Conservation (phyloP, 1,284 basidiomycete genomes). For the Ustilago vetiveriae region DNA sequence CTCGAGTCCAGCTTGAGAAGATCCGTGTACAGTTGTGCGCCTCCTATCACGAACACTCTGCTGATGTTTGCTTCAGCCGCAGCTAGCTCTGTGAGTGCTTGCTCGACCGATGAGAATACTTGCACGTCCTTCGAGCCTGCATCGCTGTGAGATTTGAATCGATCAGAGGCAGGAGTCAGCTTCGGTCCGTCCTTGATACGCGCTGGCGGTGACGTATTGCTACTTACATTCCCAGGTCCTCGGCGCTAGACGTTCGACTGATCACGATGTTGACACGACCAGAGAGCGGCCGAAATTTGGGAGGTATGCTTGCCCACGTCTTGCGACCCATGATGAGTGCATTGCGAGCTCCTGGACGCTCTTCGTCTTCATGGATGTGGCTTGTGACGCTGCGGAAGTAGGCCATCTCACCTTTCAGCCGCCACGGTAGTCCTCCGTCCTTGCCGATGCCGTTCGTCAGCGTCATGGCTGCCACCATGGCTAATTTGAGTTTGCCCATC, state of each 20-base stretch:
- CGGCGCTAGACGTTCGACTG: slow-evolving; percentile 73
- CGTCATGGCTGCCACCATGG: slow-evolving; percentile 92
- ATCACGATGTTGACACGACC: slow-evolving; percentile 84
- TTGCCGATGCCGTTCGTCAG: slow-evolving; percentile 86
- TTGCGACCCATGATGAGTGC: slow-evolving; percentile 94
- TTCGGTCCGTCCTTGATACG: not conserved
- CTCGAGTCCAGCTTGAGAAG: slow-evolving; percentile 38
- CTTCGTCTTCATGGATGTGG: slow-evolving; percentile 66
- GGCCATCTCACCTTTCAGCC: slow-evolving; percentile 86
- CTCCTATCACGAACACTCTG: slow-evolving; percentile 84
- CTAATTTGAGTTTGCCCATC: slow-evolving; percentile 70
- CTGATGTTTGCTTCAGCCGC: slow-evolving; percentile 20
- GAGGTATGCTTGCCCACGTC: slow-evolving; percentile 98
- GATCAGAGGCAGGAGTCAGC: slow-evolving; percentile 18
- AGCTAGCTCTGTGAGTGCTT: slow-evolving; percentile 19
- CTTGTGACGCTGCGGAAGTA: slow-evolving; percentile 88
- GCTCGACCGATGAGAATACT: slow-evolving; percentile 23
- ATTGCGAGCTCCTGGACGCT: slow-evolving; percentile 71
- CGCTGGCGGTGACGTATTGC: no score
- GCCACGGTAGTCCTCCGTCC: slow-evolving; percentile 82
- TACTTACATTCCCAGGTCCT: slow-evolving; percentile 73
- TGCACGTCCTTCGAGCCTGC: slow-evolving; percentile 45
- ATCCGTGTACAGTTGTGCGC: slow-evolving; percentile 83
- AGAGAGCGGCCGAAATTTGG: slow-evolving; percentile 82
- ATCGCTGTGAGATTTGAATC: slow-evolving; percentile 7